These are phyloP conservation scores for Penicillium sp. DNA, from an alignment of 2,329 filamentous ascomycete species.

Conservation along the genomic window DNA sequence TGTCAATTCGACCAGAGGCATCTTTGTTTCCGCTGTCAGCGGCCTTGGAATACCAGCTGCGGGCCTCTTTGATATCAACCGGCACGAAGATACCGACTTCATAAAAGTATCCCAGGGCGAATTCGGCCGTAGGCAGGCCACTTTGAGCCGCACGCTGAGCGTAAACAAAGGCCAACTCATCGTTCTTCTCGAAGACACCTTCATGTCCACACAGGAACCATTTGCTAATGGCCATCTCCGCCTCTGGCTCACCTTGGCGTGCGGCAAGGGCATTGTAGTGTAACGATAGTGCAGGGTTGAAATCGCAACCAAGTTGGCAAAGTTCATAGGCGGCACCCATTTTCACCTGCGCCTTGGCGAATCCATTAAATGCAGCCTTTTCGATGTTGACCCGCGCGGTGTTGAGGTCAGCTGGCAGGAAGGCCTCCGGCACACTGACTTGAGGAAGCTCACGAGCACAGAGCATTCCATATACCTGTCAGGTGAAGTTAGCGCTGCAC, in stretches of 20 bases:
- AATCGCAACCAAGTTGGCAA: constrained; percentile 90
- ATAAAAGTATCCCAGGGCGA: constrained; percentile 95
- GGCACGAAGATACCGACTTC: constrained; percentile 92
- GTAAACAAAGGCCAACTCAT: constrained; percentile 89
- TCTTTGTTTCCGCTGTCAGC: constrained; percentile 91
- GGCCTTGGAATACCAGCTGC: constrained; percentile 88
- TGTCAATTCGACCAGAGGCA: constrained; percentile 78
- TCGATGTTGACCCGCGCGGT: constrained; percentile 86
- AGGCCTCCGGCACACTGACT: constrained; percentile 74
- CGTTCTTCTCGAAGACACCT: constrained; percentile 90
- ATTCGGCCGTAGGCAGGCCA: constrained; percentile 87
- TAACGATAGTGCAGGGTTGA: constrained; percentile 87
- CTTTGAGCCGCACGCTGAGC: constrained; percentile 82
- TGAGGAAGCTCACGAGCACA: constrained; percentile 89
- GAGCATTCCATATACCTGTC: constrained; percentile 84
- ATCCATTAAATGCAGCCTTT: constrained; percentile 93
- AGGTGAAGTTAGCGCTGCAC: background rate
- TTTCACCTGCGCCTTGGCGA: constrained; percentile 94
- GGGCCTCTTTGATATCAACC: constrained; percentile 80
- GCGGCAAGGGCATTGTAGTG: constrained; percentile 96
- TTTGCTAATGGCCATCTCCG: constrained; percentile 93
- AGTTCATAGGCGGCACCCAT: constrained; percentile 97
- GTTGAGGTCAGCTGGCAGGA: constrained; percentile 72
- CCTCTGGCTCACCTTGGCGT: constrained; percentile 88
- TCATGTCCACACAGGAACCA: constrained; percentile 98